These are phyloP conservation scores for Xylariales sp. DNA, from an alignment of 2,329 filamentous ascomycete genomes.

Conservation along the genomic window DNA sequence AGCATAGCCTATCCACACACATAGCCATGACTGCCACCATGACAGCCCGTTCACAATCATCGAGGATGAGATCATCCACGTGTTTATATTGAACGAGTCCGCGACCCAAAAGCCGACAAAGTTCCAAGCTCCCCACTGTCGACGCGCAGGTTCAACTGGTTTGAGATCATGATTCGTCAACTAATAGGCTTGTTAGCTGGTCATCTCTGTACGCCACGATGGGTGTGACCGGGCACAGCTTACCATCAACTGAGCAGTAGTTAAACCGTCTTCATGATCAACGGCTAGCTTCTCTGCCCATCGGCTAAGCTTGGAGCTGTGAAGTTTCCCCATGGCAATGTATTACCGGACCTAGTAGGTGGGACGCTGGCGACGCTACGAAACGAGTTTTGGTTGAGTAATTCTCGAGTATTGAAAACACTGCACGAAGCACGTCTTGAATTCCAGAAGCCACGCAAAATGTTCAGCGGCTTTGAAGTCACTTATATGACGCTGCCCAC, in stretches of 20 bases:
- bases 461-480: too few species aligned
- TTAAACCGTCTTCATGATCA: slow-evolving; percentile 70
- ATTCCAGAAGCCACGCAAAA: too few species aligned
- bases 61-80: slow-evolving; percentile 87
- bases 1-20: slow-evolving; percentile 80
- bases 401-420: slow-evolving; percentile 19
- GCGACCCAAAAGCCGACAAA: slow-evolving; percentile 86
- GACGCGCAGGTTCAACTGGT: slow-evolving; percentile 70
- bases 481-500: background rate
- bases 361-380: background rate
- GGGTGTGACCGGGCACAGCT: too few species aligned
- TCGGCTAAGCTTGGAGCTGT: slow-evolving; percentile 33
- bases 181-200: slow-evolving; percentile 29
- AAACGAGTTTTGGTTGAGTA: slow-evolving; percentile 18
- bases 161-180: slow-evolving; percentile 81
- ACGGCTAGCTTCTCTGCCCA: slow-evolving; percentile 63
- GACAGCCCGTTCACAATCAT: slow-evolving; percentile 75
- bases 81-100: slow-evolving; percentile 84
- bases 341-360: background rate
- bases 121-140: slow-evolving; percentile 83
- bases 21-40: slow-evolving; percentile 92
- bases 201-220: too few species aligned
- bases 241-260: slow-evolving; percentile 74
- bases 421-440: background rate
- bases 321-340: slow-evolving; percentile 26